phyloP scores from a whole-genome alignment of 2,329 filamentous ascomycete species.

The Plectosphaerella cucumerina region DNA sequence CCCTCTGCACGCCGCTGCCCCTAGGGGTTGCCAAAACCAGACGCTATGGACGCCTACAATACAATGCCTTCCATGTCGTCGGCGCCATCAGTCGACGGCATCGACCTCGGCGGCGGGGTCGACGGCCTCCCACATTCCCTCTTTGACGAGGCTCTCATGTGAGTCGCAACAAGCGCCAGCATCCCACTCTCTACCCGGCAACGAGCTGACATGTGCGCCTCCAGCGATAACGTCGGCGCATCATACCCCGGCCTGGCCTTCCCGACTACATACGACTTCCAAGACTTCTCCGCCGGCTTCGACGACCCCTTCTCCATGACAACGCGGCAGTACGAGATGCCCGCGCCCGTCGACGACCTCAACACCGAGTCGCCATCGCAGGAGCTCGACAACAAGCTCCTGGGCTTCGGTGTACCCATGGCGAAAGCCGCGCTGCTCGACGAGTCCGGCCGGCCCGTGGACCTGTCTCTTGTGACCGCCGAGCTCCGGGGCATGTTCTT shows the following conservation, averaged over 20 bases:
- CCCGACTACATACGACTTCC: constrained; percentile 57
- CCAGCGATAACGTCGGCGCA: constrained; percentile 38
- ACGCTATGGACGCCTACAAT: constrained; percentile 58
- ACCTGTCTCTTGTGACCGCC: constrained; percentile 60
- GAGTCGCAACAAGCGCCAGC: constrained; percentile 21
- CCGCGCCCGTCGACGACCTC: constrained; percentile 37
- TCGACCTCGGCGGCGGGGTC: constrained; percentile 40
- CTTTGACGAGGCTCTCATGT: constrained; percentile 57
- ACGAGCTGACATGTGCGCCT: neutral
- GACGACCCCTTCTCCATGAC: constrained; percentile 63
- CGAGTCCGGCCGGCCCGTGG: constrained; percentile 58
- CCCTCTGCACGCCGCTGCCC: constrained; percentile 7
- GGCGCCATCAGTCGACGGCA: constrained; percentile 38
- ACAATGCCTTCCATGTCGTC: constrained; percentile 48
- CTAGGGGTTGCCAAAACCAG: constrained; percentile 21
- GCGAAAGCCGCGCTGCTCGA: constrained; percentile 61
- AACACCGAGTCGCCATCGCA: constrained; percentile 46
- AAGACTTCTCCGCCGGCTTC: constrained; percentile 56
- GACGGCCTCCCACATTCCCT: constrained; percentile 46
- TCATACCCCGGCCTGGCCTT: constrained; percentile 44
- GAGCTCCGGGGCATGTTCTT: constrained; percentile 89
- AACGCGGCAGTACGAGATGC: constrained; percentile 37
- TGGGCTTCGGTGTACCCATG: constrained; percentile 66
- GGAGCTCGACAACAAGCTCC: constrained; percentile 64
- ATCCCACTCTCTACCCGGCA: neutral